Percentiles rank a stretch among this genome's conserved stretches.
Conservation (phyloP, 495 filamentous ascomycete genomes). For the Neurospora tetraspora region DNA sequence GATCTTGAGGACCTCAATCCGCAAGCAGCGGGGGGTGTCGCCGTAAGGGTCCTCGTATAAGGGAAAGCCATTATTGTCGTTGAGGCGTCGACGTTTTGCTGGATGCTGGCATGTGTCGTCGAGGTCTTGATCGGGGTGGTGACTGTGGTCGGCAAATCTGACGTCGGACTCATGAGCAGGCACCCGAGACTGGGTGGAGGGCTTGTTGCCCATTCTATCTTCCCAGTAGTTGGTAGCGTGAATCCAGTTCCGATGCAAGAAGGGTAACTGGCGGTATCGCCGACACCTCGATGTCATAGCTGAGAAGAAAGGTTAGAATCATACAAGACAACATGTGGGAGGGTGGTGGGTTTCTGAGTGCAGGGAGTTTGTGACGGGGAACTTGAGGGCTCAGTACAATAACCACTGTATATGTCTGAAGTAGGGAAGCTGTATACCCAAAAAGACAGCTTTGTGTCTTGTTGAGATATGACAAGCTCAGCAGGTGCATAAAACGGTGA, state of each 20-base stretch:
- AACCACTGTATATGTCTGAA: neutral
- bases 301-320: constrained; percentile 5
- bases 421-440: neutral
- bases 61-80: constrained; percentile 23
- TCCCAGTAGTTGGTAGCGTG: constrained; percentile 18
- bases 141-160: constrained; percentile 16
- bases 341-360: neutral
- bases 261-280: constrained; percentile 19
- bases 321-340: neutral
- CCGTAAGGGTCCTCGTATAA: constrained; percentile 17
- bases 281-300: constrained; percentile 16
- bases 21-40: constrained; percentile 25
- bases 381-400: neutral
- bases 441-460: neutral
- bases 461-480: neutral
- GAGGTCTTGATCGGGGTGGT: neutral
- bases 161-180: constrained; percentile 16
- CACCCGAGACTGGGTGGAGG: constrained; percentile 18
- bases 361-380: neutral
- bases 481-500: neutral
- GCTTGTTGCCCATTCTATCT: constrained; percentile 32
- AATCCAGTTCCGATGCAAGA: constrained; percentile 29
- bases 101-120: constrained; percentile 20
- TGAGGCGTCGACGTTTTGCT: constrained; percentile 32
- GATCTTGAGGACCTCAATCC: constrained; percentile 39